phyloP scores from a whole-genome alignment of 192 early-diverging fungal genomes.

The Coemansia sp. region DNA sequence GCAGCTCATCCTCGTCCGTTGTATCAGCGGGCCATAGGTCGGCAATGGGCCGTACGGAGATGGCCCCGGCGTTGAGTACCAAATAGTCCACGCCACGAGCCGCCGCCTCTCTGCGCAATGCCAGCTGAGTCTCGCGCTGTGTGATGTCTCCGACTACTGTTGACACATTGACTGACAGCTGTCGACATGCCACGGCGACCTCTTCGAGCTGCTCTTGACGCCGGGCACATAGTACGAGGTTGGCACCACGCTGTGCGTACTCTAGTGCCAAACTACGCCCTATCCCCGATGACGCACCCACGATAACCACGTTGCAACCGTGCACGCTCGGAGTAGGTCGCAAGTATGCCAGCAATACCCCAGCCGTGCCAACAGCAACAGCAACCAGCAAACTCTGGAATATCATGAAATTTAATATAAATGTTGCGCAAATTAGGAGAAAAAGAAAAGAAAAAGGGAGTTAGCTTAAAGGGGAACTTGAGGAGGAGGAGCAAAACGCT shows the following conservation, averaged over 20 bases:
- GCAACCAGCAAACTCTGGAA: neutral
- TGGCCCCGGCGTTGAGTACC: conserved; percentile 76
- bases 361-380: neutral
- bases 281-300: conserved; percentile 84
- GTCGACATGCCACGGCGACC: conserved; percentile 55
- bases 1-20: neutral
- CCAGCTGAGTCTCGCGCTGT: conserved; percentile 54
- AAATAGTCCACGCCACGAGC: conserved; percentile 64
- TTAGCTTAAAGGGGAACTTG: neutral
- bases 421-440: neutral
- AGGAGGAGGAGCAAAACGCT: conserved; percentile 17
- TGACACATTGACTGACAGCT: conserved; percentile 7
- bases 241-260: conserved; percentile 66
- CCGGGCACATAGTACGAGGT: conserved; percentile 68
- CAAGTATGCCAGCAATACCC: neutral
- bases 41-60: conserved; percentile 71
- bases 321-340: conserved; percentile 23
- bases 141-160: conserved; percentile 65
- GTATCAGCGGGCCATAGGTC: conserved; percentile 56
- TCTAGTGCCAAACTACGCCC: conserved; percentile 67
- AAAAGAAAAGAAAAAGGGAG: conserved; percentile 5
- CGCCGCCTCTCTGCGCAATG: conserved; percentile 35
- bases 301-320: conserved; percentile 63
- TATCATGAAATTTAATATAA: neutral
- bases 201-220: conserved; percentile 57